phyloP scores from a whole-genome alignment of 1,284 basidiomycete species.

The Leucoagaricus sp. region DNA sequence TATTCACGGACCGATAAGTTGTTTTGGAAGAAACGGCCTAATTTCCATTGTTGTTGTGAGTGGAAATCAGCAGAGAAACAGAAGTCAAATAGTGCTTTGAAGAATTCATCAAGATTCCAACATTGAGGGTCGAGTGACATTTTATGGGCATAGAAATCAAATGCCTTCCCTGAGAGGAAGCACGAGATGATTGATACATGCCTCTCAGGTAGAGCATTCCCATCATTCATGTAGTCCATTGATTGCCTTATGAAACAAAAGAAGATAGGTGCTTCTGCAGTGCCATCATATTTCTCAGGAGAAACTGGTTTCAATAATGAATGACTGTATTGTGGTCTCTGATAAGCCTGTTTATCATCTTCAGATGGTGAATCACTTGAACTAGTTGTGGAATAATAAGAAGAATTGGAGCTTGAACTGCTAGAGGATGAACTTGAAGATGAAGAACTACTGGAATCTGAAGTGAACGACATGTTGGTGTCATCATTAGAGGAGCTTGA shows the following conservation, averaged over 20 bases:
- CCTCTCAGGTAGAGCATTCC: conserved; percentile 19
- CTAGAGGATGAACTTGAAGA: background rate
- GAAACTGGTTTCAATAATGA: conserved; percentile 26
- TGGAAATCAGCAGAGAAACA: conserved; percentile 41
- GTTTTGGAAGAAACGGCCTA: conserved; percentile 23
- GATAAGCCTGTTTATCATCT: background rate
- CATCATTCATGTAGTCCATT: conserved; percentile 27
- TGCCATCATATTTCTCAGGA: conserved; percentile 28
- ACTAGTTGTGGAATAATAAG: background rate
- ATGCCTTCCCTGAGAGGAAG: conserved; percentile 33
- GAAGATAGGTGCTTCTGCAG: conserved; percentile 22
- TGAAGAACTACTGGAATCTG: background rate
- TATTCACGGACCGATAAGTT: conserved; percentile 27
- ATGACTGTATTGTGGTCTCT: background rate
- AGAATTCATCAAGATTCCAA: conserved; percentile 29
- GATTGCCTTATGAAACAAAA: conserved; percentile 29
- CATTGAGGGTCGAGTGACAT: conserved; percentile 27
- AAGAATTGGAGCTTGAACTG: no score
- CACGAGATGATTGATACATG: conserved; percentile 27
- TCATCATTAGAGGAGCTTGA: no score
- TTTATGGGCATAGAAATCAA: conserved; percentile 36
- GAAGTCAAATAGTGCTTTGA: conserved; percentile 36
- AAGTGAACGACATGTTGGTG: no score
- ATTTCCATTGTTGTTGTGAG: conserved; percentile 19
- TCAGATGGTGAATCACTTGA: background rate